phyloP scores from a whole-genome alignment of 139 green algal genomes.

The Chlorella ohadii region DNA sequence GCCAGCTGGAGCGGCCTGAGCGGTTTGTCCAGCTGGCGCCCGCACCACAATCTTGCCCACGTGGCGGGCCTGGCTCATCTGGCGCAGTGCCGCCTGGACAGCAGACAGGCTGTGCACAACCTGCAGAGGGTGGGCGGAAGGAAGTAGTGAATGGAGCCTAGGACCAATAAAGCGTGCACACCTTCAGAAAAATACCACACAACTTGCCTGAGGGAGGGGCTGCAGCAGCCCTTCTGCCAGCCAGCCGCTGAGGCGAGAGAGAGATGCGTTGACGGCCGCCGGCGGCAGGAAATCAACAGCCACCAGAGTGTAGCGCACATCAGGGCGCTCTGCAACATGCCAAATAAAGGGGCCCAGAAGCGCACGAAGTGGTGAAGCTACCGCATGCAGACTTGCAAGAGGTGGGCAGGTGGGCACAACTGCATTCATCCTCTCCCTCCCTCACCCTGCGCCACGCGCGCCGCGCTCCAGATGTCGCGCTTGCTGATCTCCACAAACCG shows the following conservation, averaged over 20 bases:
- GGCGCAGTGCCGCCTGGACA: slow-evolving; percentile 76
- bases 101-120: slow-evolving; percentile 51
- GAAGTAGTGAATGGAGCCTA: too few relatives aligned
- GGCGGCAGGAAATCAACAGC: slow-evolving; percentile 89
- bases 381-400: too few relatives aligned
- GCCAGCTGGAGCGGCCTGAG: neutral
- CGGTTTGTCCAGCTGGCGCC: slow-evolving; percentile 10
- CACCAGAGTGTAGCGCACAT: slow-evolving; percentile 78
- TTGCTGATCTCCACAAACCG: slow-evolving; percentile 90
- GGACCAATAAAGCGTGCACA: too few relatives aligned
- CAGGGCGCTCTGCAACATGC: slow-evolving; percentile 79
- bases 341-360: too few relatives aligned
- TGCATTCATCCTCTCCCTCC: neutral
- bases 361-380: too few relatives aligned
- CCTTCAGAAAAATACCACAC: too few relatives aligned
- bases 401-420: neutral
- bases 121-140: too few relatives aligned
- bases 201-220: slow-evolving; percentile 53
- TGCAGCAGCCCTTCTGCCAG: slow-evolving; percentile 56
- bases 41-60: slow-evolving; percentile 87
- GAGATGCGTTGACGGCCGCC: slow-evolving; percentile 45
- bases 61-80: slow-evolving; percentile 87
- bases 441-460: slow-evolving; percentile 54
- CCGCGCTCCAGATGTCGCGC: slow-evolving; percentile 84
- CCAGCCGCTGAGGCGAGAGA: slow-evolving; percentile 43